Evolutionary conservation across 129 eudicot species (phyloP), one percentile per base, ranked within the genome.

Genomic region (Erigeron canadensis): DNA sequence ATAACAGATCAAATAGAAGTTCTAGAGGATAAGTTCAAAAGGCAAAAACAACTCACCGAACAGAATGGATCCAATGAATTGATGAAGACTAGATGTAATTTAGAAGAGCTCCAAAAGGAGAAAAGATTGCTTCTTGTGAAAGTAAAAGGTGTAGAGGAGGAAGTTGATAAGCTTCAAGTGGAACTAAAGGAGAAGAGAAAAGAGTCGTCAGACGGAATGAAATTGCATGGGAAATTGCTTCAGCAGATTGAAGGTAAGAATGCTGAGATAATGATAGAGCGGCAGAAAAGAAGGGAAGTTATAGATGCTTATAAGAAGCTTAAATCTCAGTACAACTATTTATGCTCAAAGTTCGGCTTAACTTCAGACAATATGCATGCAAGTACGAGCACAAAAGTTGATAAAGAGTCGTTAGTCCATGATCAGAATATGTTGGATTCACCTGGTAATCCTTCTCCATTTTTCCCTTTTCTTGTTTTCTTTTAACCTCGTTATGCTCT

Each of bases 241-340:
- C 85, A 80, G 67, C 91, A 89, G 80, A 86, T 95, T 77, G 86
- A 89, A 80, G 74, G 57, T n/a, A 85, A 72, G 73, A 85, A 85
- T 56, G 58, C 77, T 15, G 90, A 89, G 84, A 76, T 89, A 59
- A 59, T 65, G 64, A 57, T 75, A 12, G 96, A 90, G 74, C 84
- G 79, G 84, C 80, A 81, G 75, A 95, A 83, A 84, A 76, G 74
- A 66, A 78, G 77, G 58, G 91, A 84, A 58, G 64, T 73, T 12
- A 8, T 87, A 34, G 83, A 69, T 65, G 85, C 95, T 59, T 89
- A 89, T 56, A 92, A 92, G 75, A 89, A 69, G 75, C 91, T 89
- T 70, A 93, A 93, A 82, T 89, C 96, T 63, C 92, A 89, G 70
- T 82, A 87, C 73, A 80, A 80, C 79, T 93, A 75, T 79, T 83